Base-by-base conservation (phyloP, 2,329 filamentous ascomycete species). In the Fusarium pseudonygamai region DNA sequence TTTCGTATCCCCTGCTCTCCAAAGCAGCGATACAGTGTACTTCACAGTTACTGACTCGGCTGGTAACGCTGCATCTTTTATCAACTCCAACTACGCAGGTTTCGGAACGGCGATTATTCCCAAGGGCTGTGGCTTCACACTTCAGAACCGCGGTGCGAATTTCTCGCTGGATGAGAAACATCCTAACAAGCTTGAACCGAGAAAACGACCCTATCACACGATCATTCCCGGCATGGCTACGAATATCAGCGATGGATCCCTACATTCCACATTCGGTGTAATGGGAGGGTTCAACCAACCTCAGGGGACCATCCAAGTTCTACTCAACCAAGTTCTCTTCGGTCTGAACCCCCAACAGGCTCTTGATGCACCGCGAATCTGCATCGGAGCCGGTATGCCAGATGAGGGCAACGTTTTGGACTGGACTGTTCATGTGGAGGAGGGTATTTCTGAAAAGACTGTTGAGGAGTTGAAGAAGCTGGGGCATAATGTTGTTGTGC, bases 201-300 rank as follows among this genome's bases (percentile, higher is more conserved):
- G 91, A 39, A 98, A 98, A 85, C 84, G 96, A 50, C 96, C 96
- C 0, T 99, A 98, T 83, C 96, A 98, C 82, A 99, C 96, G 60
- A 98, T 99, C 81, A 99, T 99, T 77, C 96, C 96, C 0, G 96
- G 93, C 1, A 88, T 98, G 81, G 90, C 96, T 24, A 98, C 96
- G 0, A 94, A 96, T 75, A 80, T 89, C 24, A 84, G 85, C 9
- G 94, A 97, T 76, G 89, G 90, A 32, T 91, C 89, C 55, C 84
- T 98, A 64, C 93, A 97, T 81, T 93, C 90, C 8, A 93, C 97
- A 0, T 98, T 96, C 78, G 96, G 96, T 60, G 96, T 98, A 68
- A 98, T 98, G 96, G 96, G 96, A 59, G 96, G 95, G 6, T 98
- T 97, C 83, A 98, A 98, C 93, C 96, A 99, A 84, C 96, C 96